These are phyloP conservation scores for Zymoseptoria brevis DNA, from an alignment of 2,329 filamentous ascomycete genomes.

Conservation along the genomic window DNA sequence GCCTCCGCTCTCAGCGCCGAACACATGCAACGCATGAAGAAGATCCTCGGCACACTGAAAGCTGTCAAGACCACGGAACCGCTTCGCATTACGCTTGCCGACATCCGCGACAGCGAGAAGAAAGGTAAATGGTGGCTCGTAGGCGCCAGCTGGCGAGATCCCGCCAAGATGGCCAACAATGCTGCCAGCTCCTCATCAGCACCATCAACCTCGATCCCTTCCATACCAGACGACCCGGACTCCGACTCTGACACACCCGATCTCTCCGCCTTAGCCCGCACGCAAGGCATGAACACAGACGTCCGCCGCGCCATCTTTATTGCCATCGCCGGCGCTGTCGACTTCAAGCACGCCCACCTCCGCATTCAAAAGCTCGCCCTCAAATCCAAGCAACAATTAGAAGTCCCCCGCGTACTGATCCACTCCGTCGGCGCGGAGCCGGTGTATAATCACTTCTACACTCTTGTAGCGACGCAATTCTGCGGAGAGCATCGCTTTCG, in stretches of 20 bases:
- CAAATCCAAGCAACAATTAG: conserved; percentile 76
- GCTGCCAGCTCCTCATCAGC: background rate
- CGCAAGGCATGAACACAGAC: conserved; percentile 80
- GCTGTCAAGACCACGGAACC: conserved; percentile 64
- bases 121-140: conserved; percentile 98
- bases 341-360: conserved; percentile 74
- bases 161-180: conserved; percentile 23
- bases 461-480: conserved; percentile 69
- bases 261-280: conserved; percentile 63
- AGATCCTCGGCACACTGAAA: conserved; percentile 72
- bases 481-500: conserved; percentile 65
- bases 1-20: conserved; percentile 69
- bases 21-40: conserved; percentile 82
- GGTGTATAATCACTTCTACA: conserved; percentile 88
- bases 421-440: conserved; percentile 79
- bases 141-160: conserved; percentile 73
- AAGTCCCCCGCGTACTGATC: conserved; percentile 79
- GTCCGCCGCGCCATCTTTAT: conserved; percentile 88
- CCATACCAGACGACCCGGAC: conserved; percentile 34
- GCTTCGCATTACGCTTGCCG: conserved; percentile 69
- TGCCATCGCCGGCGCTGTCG: conserved; percentile 75
- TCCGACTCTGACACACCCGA: conserved; percentile 45
- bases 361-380: conserved; percentile 74
- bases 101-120: conserved; percentile 75
- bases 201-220: conserved; percentile 2